Percentiles rank a stretch among this genome's conserved stretches.
Evolutionary conservation across 805 yeast genomes (phyloP).

Genomic region (Ogataea pilisensis): DNA sequence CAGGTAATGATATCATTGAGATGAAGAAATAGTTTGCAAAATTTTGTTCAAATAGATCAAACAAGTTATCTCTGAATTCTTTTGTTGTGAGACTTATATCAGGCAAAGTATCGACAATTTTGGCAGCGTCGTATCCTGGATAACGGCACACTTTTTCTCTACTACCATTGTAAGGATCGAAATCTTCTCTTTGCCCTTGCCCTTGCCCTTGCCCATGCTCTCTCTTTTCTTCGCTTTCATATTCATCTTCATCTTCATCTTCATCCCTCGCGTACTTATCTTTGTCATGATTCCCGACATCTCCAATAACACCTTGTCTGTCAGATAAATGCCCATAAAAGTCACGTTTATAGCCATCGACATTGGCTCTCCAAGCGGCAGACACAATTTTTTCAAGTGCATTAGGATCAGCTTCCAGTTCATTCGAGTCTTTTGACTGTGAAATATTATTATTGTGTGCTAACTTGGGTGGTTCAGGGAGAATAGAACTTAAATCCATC

Average conservation of each 20-base stretch:
- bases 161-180: no score
- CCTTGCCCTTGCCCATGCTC: no score
- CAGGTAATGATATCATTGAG: conserved; percentile 19
- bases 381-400: conserved; percentile 32
- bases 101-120: no score
- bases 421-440: conserved; percentile 10
- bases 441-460: conserved; percentile 11
- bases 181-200: no score
- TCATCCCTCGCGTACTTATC: conserved; percentile 4
- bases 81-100: not conserved
- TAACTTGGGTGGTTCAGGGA: conserved; percentile 15
- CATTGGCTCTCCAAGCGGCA: conserved; percentile 32
- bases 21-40: conserved; percentile 28
- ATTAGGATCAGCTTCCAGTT: conserved; percentile 20
- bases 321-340: conserved; percentile 36
- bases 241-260: conserved; percentile 11
- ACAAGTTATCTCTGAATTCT: conserved; percentile 5
- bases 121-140: no score
- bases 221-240: no score
- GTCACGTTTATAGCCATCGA: conserved; percentile 26
- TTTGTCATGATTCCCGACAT: conserved; percentile 13
- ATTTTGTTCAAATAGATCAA: conserved; percentile 20
- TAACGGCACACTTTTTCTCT: no score
- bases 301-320: conserved; percentile 27
- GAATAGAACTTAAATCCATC: conserved; percentile 4